Evolutionary conservation across 1,284 basidiomycete genomes (phyloP), one percentile per base, ranked within the genome.

Genomic region (Leccinum olivaceoglutinosum): DNA sequence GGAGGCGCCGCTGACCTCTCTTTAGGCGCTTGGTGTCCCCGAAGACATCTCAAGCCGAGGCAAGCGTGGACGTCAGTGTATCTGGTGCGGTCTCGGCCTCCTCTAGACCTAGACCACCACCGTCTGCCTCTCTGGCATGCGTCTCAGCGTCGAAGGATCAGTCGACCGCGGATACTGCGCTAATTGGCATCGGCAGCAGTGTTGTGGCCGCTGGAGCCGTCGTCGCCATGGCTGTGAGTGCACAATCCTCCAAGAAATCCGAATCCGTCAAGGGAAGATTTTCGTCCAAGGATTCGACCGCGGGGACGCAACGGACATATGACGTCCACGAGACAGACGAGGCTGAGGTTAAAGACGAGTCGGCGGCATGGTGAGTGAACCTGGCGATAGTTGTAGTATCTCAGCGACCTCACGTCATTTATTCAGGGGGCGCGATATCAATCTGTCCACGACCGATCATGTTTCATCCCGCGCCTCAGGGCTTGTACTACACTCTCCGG

Each of bases 281-380:
- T 4, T 53, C 54, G 10, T 54, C 41, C 6, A 38, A 49, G 32
- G 59, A 38, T 8, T 55, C 18, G 21, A 46, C 9, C 32, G 16
- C 25, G 7, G 32, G 21, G 34, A 32, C 12, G 12, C 32, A 54
- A 2, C 38, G 53, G n/a, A 39, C 34, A 34, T 16, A 21, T 39
- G 59, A 56, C 55, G n/a, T 16, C 18, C 36, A 41, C 21, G 53
- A 59, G 25, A 53, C 49, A 14, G 12, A 21, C 0, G 18, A 46
- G 5, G 44, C 18, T 10, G 44, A 46, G n/a, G 2, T 49, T 21
- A 2, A 51, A 51, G 49, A 51, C 21, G 49, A 63, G 54, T 46
- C 8, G 14, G 49, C 3, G 0, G 29, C 29, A n/a, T 58, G 51
- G 70, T 71, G 14, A 62, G 68, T 62, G 2, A 51, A 36, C 16